These are phyloP conservation scores for Coriolopsis trogii DNA, from an alignment of 1,284 basidiomycete genomes.

Conservation along the genomic window DNA sequence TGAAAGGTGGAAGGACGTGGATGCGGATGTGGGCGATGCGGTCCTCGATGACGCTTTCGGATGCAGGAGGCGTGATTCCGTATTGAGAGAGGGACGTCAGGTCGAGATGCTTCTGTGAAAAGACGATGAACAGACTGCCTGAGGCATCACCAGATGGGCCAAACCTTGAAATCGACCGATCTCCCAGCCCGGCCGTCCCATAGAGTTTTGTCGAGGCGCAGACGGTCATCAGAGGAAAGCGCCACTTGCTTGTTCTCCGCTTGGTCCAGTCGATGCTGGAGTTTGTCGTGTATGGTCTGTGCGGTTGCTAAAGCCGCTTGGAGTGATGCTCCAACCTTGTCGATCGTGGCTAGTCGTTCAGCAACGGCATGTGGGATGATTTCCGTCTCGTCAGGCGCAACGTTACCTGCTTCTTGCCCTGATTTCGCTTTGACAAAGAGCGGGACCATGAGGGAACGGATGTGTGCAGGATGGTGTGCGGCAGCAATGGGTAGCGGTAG, in stretches of 20 bases:
- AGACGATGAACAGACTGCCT: not conserved
- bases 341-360: slow-evolving; percentile 20
- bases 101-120: slow-evolving; percentile 4
- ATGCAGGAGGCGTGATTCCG: slow-evolving; percentile 3
- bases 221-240: not conserved
- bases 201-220: slow-evolving; percentile 8
- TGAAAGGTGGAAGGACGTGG: slow-evolving; percentile 22
- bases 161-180: slow-evolving; percentile 8
- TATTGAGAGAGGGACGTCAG: slow-evolving; percentile 1
- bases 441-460: slow-evolving; percentile 21
- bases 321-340: slow-evolving; percentile 14
- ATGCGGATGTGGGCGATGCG: slow-evolving; percentile 28
- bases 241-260: not conserved
- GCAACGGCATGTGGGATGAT: slow-evolving; percentile 14
- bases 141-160: not conserved
- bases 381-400: not conserved
- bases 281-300: slow-evolving; percentile 12
- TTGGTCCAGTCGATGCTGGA: slow-evolving; percentile 14
- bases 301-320: slow-evolving; percentile 15
- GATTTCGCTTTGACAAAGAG: slow-evolving; percentile 13
- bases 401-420: not conserved
- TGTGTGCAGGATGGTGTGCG: slow-evolving; percentile 47
- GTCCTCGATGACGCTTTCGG: slow-evolving; percentile 23
- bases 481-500: slow-evolving; percentile 48
- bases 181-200: slow-evolving; percentile 13